These are phyloP conservation scores for Chlamydomonas sp. DNA, from an alignment of 139 green algal species.

Conservation along the genomic window DNA sequence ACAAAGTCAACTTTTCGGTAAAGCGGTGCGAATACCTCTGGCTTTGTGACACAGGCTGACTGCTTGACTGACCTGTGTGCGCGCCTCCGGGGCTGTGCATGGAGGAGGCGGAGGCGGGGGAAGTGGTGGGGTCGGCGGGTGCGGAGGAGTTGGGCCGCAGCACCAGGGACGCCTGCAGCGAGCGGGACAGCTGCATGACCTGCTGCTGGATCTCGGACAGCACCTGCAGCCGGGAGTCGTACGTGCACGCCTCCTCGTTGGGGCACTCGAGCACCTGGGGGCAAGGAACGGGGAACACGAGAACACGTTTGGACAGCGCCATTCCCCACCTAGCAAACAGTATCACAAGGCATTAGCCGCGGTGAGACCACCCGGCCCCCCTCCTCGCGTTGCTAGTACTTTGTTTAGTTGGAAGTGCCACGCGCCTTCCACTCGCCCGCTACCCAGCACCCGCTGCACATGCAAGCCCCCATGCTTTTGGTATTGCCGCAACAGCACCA, in stretches of 20 bases:
- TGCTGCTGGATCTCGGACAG: slow-evolving; percentile 6
- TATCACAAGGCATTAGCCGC: no score
- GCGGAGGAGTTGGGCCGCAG: not conserved
- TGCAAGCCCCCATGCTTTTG: not conserved
- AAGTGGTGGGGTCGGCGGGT: not conserved
- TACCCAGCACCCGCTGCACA: no score
- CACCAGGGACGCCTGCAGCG: not conserved
- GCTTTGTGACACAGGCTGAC: no score
- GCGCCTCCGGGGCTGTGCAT: no score
- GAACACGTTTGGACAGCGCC: not conserved
- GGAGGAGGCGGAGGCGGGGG: not conserved
- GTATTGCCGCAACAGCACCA: not conserved
- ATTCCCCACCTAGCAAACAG: not conserved
- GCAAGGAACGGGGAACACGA: not conserved
- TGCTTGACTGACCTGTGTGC: no score
- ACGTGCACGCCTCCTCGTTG: slow-evolving; percentile 13
- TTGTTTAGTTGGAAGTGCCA: no score
- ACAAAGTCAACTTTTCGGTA: no score
- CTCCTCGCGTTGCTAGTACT: no score
- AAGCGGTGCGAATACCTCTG: no score
- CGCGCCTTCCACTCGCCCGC: no score
- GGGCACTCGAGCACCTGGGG: slow-evolving; percentile 10
- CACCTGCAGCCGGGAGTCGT: not conserved
- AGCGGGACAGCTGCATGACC: not conserved
- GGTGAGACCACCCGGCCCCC: no score